These are phyloP conservation scores for Prunus fruticosa DNA, from an alignment of 306 rosid species.

Conservation along the genomic window DNA sequence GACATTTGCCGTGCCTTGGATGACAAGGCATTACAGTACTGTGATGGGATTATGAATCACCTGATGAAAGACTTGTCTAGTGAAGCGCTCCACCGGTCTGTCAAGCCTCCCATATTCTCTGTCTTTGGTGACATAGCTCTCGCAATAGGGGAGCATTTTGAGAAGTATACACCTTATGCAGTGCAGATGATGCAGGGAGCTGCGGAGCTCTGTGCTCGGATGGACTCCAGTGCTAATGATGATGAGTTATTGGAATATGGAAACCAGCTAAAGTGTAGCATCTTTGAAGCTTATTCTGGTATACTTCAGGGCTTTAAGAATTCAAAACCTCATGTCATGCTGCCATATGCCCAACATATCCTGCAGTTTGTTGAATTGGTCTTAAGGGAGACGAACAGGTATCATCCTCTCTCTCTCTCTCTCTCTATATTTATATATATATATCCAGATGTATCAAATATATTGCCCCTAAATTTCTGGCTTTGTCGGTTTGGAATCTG, in stretches of 20 bases:
- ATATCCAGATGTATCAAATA: background rate
- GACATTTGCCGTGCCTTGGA: conserved; percentile 35
- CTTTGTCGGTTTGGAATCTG: background rate
- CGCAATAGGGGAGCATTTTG: conserved; percentile 34
- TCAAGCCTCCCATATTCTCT: conserved; percentile 40
- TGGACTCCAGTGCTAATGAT: conserved; percentile 17
- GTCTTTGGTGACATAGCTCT: conserved; percentile 39
- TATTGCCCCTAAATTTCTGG: background rate
- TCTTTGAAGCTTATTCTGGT: conserved; percentile 42
- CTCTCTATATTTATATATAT: background rate
- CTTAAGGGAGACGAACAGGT: conserved; percentile 25
- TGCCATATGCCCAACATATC: conserved; percentile 36
- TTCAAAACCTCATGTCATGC: conserved; percentile 34
- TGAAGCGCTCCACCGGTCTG: conserved; percentile 29
- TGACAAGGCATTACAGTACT: conserved; percentile 29
- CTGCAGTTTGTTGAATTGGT: conserved; percentile 35
- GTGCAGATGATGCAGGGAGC: conserved; percentile 38
- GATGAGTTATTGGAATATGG: conserved; percentile 32
- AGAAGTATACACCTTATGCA: conserved; percentile 33
- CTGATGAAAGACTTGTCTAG: conserved; percentile 29
- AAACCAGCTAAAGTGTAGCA: conserved; percentile 37
- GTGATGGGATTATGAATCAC: conserved; percentile 34
- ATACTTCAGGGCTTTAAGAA: conserved; percentile 34
- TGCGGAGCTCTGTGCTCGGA: conserved; percentile 27
- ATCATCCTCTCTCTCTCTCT: background rate